Base-by-base conservation (phyloP, 352 stramenopile genomes). In the Phytophthora ramorum region DNA sequence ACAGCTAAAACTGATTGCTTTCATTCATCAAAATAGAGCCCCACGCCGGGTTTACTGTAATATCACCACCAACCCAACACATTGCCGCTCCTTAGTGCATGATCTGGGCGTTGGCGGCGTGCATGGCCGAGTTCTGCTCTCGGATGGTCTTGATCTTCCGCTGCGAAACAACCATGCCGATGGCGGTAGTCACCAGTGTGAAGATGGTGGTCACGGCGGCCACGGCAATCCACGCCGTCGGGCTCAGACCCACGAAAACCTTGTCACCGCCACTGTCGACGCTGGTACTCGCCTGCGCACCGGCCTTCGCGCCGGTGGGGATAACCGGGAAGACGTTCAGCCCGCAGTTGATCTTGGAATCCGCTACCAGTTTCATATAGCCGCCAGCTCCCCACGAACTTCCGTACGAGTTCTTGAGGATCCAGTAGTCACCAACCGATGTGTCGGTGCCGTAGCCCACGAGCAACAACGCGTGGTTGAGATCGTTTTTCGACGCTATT, bases 331-430 rank as follows among this genome's bases (percentile, higher is more conserved):
- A 94, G 12, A 94, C 78, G 46, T 92, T 93, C 38, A 94, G 71
- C 0, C 86, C 84, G 54, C 86, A 94, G 65, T 94, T 94, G 28
- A 87, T 73, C 57, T 91, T 92, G 48, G 70, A 61, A 58, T 94
- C 86, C 0, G 79, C 80, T 1, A 92, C 43, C 24, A 92, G 69
- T 41, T 83, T 80, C 37, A 94, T 81, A 41, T 84, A 92, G 32
- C 86, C 86, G 16, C 58, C 76, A 19, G 79, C 73, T 30, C 86
- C 86, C 84, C 83, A 94, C 8, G 67, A 82, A 26, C 71, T 81
- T 16, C 81, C 83, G 73, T 92, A 94, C 51, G 86, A 94, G 58
- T 94, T 94, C 60, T 94, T 94, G 16, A 94, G 50, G 47, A 94
- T 91, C 86, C 86, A 94, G 58, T 92, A 94, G 66, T 93, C 82